A percentile compares a stretch with the other conserved stretches of the same genome.
phyloP scores from a whole-genome alignment of 1,284 basidiomycete genomes.

The Golubevia sp. region DNA sequence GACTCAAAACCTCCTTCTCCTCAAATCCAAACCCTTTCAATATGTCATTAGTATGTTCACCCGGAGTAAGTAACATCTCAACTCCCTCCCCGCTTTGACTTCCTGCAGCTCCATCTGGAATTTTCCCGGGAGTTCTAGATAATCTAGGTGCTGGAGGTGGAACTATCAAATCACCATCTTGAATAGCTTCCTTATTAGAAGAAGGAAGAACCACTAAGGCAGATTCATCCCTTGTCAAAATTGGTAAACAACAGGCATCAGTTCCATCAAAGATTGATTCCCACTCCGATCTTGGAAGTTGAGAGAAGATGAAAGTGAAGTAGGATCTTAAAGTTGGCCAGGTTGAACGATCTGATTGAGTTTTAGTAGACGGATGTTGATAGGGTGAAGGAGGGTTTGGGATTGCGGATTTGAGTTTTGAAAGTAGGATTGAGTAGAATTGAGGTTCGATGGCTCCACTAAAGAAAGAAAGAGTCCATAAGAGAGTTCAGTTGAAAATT shows the following conservation, averaged over 20 bases:
- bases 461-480: neutral
- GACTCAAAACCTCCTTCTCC: constrained; percentile 2
- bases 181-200: constrained; percentile 13
- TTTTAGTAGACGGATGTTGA: constrained; percentile 64
- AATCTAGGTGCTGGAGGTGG: constrained; percentile 53
- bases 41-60: constrained; percentile 50
- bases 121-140: constrained; percentile 42
- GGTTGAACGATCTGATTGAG: constrained; percentile 66
- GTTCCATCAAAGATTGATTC: constrained; percentile 71
- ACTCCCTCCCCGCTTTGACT: constrained; percentile 6
- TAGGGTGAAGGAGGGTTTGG: constrained; percentile 18
- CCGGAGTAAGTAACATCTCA: constrained; percentile 43
- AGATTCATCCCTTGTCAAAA: constrained; percentile 65
- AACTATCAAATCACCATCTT: constrained; percentile 32
- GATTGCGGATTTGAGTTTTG: constrained; percentile 22
- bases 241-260: constrained; percentile 77
- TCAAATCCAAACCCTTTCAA: constrained; percentile 29
- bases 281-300: constrained; percentile 73
- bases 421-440: constrained; percentile 31
- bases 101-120: constrained; percentile 21
- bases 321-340: constrained; percentile 72
- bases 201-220: constrained; percentile 26
- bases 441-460: constrained; percentile 24
- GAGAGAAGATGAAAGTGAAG: constrained; percentile 70
- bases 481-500: neutral